A percentile compares a stretch with the other conserved stretches of the same genome.
These are phyloP conservation scores for Phyllosticta capitalensis DNA, from an alignment of 2,329 filamentous ascomycete species.

Conservation along the genomic window DNA sequence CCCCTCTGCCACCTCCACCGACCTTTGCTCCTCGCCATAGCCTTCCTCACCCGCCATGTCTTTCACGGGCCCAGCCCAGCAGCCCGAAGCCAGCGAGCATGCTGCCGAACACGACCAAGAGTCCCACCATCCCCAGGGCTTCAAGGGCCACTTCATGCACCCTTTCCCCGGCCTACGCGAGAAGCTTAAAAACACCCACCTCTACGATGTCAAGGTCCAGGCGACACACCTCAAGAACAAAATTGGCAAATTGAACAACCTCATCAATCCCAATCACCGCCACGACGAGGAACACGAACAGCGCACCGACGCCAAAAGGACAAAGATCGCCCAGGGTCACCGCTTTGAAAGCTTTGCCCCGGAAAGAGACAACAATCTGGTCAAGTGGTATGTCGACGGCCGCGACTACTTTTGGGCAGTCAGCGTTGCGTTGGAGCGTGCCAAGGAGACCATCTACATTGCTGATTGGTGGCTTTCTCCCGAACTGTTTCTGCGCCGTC, in stretches of 20 bases:
- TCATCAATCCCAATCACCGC: conserved; percentile 78
- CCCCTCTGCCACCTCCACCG: not conserved
- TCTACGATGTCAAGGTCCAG: conserved; percentile 43
- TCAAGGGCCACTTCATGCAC: conserved; percentile 20
- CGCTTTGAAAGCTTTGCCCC: conserved; percentile 89
- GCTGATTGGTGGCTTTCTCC: conserved; percentile 95
- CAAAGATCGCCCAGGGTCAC: conserved; percentile 59
- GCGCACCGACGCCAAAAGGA: conserved; percentile 70
- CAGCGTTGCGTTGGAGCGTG: conserved; percentile 77
- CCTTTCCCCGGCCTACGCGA: conserved; percentile 32
- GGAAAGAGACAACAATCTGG: conserved; percentile 69
- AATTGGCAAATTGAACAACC: conserved; percentile 54
- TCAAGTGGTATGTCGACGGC: conserved; percentile 97
- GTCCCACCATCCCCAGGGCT: conserved; percentile 6
- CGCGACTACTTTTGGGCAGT: conserved; percentile 93
- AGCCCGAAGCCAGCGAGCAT: not conserved
- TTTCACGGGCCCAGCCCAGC: not conserved
- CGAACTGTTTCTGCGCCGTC: conserved; percentile 74
- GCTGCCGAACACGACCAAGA: conserved; percentile 5
- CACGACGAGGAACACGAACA: conserved; percentile 92
- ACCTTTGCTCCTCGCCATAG: not conserved
- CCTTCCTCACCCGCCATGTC: conserved; percentile 2
- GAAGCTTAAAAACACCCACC: conserved; percentile 37
- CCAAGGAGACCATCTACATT: conserved; percentile 91
- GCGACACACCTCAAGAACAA: conserved; percentile 52